Evolutionary conservation across 257 asterid species (phyloP).

Genomic region (Przewalskia tangutica): DNA sequence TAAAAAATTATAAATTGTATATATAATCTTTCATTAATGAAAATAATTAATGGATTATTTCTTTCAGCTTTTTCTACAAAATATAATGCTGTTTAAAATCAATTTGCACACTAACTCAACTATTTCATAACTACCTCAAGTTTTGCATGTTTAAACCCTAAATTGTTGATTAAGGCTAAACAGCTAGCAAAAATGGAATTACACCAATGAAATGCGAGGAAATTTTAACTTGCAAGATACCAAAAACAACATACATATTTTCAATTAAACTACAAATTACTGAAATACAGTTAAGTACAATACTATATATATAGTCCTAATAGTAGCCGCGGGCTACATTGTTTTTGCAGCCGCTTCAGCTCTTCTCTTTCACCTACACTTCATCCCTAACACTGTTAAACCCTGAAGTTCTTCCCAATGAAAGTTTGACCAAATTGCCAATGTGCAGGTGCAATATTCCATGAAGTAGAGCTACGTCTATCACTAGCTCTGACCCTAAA

Average conservation of each 20-base stretch:
- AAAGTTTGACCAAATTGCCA: conserved; percentile 91
- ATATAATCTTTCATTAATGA: too few relatives aligned
- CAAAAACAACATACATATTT: neutral
- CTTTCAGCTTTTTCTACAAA: too few relatives aligned
- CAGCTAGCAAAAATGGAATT: neutral
- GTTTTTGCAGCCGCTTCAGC: conserved; percentile 78
- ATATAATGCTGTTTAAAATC: too few relatives aligned
- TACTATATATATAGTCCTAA: neutral
- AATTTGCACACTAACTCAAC: too few relatives aligned
- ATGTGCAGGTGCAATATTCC: conserved; percentile 56
- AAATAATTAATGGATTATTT: too few relatives aligned
- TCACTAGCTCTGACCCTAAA: conserved; percentile 64
- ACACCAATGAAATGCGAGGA: neutral
- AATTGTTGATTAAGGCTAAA: too few relatives aligned
- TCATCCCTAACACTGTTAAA: conserved; percentile 13
- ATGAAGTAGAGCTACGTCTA: conserved; percentile 63
- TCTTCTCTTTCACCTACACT: neutral
- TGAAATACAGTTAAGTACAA: neutral
- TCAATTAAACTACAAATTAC: neutral
- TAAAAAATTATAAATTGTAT: too few relatives aligned
- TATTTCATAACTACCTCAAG: too few relatives aligned
- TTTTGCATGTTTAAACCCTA: too few relatives aligned
- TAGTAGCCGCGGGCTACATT: conserved; percentile 72
- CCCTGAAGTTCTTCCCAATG: conserved; percentile 71
- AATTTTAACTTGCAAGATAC: neutral